These are phyloP conservation scores for Neocucurbitaria cava DNA, from an alignment of 2,329 filamentous ascomycete species.

Conservation along the genomic window DNA sequence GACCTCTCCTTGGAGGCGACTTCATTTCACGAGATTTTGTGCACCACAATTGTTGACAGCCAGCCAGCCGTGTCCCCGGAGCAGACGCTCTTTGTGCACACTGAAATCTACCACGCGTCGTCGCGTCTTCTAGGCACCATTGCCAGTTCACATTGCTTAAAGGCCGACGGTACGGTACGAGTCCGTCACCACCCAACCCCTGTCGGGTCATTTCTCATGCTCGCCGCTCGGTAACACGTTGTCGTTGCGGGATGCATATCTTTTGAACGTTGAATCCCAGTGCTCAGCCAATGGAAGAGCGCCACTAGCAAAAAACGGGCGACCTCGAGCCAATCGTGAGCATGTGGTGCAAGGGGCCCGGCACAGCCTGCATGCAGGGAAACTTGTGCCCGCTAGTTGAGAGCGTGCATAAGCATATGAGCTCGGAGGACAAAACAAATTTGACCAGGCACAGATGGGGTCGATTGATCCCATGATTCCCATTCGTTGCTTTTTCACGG, in stretches of 20 bases:
- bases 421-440: conserved; percentile 38
- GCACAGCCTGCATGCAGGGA: conserved; percentile 35
- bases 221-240: conserved; percentile 28
- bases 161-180: conserved; percentile 2
- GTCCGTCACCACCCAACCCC: conserved; percentile 19
- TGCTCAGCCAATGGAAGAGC: conserved; percentile 28
- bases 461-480: conserved; percentile 18
- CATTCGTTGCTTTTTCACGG: conserved; percentile 34
- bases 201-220: conserved; percentile 34
- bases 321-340: conserved; percentile 18
- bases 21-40: conserved; percentile 23
- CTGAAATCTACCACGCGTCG: conserved; percentile 24
- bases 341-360: conserved; percentile 17
- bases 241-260: conserved; percentile 29
- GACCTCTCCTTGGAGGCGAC: conserved; percentile 5
- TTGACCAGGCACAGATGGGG: conserved; percentile 36
- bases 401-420: conserved; percentile 41
- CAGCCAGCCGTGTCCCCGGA: conserved; percentile 8
- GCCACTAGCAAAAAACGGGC: conserved; percentile 12
- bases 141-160: conserved; percentile 16
- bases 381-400: conserved; percentile 36
- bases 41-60: conserved; percentile 2
- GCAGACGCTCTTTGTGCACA: conserved; percentile 10
- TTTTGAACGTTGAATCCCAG: conserved; percentile 24
- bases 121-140: conserved; percentile 24